Conservation (phyloP, 2,329 filamentous ascomycete species). For the Pestalotiopsis sp. region DNA sequence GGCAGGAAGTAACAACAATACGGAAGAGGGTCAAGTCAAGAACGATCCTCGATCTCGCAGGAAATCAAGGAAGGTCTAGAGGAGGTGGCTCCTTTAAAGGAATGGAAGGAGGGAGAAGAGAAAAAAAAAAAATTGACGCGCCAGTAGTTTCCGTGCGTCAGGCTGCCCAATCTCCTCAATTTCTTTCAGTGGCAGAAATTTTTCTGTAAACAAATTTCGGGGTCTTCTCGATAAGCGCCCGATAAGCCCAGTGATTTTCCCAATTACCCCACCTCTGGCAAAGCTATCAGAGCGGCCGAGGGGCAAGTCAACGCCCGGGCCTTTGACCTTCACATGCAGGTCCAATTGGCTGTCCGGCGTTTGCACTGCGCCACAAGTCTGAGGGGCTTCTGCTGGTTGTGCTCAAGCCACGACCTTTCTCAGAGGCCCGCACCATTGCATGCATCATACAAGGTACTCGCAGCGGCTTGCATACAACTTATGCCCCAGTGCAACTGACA, state of each 20-base stretch:
- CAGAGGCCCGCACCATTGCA: not conserved
- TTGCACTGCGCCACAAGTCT: not conserved
- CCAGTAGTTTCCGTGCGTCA: not conserved
- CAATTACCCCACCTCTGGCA: constrained; percentile 8
- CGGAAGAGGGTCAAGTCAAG: constrained; percentile 5
- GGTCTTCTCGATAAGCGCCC: constrained; percentile 13
- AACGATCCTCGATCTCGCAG: constrained; percentile 9
- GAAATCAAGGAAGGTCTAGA: constrained; percentile 4
- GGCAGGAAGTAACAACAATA: constrained; percentile 7
- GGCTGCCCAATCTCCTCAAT: constrained; percentile 17
- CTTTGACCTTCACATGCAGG: not conserved
- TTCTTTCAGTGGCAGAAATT: constrained; percentile 12
- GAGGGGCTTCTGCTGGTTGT: not conserved
- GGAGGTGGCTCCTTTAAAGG: not conserved
- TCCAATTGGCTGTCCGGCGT: not conserved
- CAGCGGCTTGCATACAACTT: no score
- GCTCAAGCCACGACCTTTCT: not conserved
- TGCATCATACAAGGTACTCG: no score
- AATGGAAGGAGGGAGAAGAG: constrained; percentile 1
- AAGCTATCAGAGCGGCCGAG: not conserved
- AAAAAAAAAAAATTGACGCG: not conserved
- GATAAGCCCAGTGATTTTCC: constrained; percentile 9
- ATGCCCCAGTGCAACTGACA: no score
- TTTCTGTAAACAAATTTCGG: constrained; percentile 13
- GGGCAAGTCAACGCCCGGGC: not conserved